Evolutionary conservation across 1,139 yeast species (phyloP), one percentile per base, ranked within the genome.

Genomic region (Hansenula sp.): DNA sequence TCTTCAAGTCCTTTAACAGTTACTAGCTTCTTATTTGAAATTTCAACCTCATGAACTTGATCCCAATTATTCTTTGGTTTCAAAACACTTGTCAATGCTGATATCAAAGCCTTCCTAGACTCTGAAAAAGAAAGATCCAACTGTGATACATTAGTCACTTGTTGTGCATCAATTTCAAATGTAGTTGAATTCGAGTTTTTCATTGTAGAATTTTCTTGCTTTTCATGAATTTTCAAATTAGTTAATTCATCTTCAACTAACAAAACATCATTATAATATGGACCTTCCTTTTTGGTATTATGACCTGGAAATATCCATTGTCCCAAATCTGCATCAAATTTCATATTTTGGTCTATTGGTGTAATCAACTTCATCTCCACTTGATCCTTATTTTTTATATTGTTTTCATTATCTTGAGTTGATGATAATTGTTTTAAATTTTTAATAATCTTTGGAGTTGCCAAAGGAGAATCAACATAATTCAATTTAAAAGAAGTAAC

Each of bases 31-130:
- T 56, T 51, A 12, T 53, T 50, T 5, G 60, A 55, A 12, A 68
- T 36, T 28, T 65, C 59, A 21, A 67, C 42, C 4, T 40, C 39
- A 2, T 51, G 52, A 20, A 67, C 45, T 16, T 52, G 47, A 37
- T 64, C 68, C 72, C 73, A 67, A 24, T 59, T 50, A 9, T 57
- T 53, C 16, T 55, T 56, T 10, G 57, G 52, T n/a, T 57, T 55
- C 4, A 62, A 50, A n/a, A 49, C 46, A 29, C 59, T 62, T 3
- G 66, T 60, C 16, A 68, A 47, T 0, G 57, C 57, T 18, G 53
- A 47, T 14, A 66, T 59, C 22, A 68, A 47, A 3, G 55, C 50
- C 29, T 48, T 57, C 36, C 52, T 54, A 1, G 58, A 56, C 22
- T 52, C 56, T 2, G 65, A 60, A 36, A 55, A 62, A 8, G 64